Base-by-base conservation (phyloP, 129 eudicot genomes). In the Tagetes erecta region DNA sequence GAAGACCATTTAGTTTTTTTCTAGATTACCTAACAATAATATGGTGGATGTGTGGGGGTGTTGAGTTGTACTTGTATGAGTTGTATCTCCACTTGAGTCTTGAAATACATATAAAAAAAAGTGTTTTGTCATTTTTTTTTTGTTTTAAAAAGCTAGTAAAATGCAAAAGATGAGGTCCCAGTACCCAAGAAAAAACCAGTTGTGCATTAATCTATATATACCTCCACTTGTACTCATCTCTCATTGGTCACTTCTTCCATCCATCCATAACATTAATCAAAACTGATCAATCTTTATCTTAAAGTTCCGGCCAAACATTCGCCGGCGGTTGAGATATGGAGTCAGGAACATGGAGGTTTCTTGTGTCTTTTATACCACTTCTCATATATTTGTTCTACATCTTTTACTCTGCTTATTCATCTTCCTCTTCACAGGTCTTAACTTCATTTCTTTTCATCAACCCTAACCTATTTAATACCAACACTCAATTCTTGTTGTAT, bases 261-360 rank as follows among this genome's bases (percentile, higher is more conserved):
- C 27, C 27, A 20, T 20, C 27, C 27, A 20, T 20, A 20, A 20
- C 27, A 20, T 20, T 20, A 20, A 20, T 20, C 27, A 20, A 20
- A 20, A 20, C 27, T 20, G 27, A 20, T 20, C 27, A 20, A 20
- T n/a, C n/a, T n/a, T n/a, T n/a, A n/a, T n/a, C n/a, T n/a, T n/a
- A n/a, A n/a, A n/a, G n/a, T n/a, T 72, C 76, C 68, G n/a, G 55
- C 33, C 76, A 72, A 40, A 66, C 57, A 27, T 38, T 49, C 20
- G 40, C 50, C n/a, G 64, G 64, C 37, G 79, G 57, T 60, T 36
- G 30, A 45, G 47, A 79, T 20, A 20, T 79, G 83, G 64, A 55
- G 65, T 8, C 78, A 52, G 69, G 74, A 66, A 44, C 73, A 65
- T 44, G 78, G 83, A 79, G 83, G 83, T 69, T 72, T 45, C 53